These are phyloP conservation scores for Aegilops bicornis DNA, from an alignment of 176 grass and related monocot species.

Conservation along the genomic window DNA sequence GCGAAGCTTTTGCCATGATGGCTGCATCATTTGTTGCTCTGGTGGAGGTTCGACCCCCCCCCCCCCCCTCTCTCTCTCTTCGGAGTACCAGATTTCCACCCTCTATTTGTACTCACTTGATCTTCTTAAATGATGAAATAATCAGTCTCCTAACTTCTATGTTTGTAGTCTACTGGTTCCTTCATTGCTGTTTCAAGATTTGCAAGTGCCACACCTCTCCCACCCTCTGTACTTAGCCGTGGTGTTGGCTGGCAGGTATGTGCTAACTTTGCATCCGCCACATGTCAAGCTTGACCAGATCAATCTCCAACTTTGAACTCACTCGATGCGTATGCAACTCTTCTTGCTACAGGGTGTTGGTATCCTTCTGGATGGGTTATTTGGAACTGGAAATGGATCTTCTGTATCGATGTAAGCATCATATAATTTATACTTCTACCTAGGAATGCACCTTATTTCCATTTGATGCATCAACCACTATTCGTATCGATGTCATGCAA, in stretches of 20 bases:
- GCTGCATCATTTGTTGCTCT: conserved; percentile 96
- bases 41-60: conserved; percentile 60
- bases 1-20: conserved; percentile 99
- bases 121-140: conserved; percentile 9
- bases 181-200: conserved; percentile 96
- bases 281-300: neutral
- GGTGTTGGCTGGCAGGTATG: conserved; percentile 95
- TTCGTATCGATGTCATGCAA: neutral
- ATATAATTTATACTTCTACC: neutral
- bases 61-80: neutral
- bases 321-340: neutral
- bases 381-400: conserved; percentile 94
- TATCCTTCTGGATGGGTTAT: conserved; percentile 91
- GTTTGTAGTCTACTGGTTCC: conserved; percentile 84
- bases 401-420: conserved; percentile 90
- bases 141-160: conserved; percentile 6
- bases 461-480: neutral
- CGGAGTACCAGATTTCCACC: neutral
- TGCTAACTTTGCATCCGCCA: conserved; percentile 8
- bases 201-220: conserved; percentile 88
- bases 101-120: neutral
- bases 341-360: conserved; percentile 76
- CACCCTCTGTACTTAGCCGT: conserved; percentile 94
- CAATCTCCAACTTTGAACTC: neutral
- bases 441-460: neutral